Conservation (phyloP, 1,284 basidiomycete genomes). For the Cryptococcus jaspeensis region DNA sequence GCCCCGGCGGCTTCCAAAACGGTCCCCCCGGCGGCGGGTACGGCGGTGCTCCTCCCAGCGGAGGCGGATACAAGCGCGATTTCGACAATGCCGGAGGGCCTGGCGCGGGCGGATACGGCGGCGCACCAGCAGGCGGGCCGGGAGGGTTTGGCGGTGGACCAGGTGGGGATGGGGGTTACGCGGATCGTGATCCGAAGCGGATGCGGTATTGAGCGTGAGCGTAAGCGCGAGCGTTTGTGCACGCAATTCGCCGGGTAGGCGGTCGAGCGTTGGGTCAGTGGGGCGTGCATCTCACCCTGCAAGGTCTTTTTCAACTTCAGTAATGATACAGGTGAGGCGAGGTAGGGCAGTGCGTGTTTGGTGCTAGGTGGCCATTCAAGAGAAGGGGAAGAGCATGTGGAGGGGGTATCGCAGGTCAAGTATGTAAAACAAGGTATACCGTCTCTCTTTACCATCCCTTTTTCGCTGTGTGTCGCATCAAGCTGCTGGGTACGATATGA, state of each 20-base stretch:
- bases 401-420: constrained; percentile 10
- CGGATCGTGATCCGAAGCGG: constrained; percentile 27
- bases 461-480: neutral
- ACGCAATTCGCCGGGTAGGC: too few species aligned
- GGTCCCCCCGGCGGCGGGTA: constrained; percentile 13
- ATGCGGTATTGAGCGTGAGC: constrained; percentile 20
- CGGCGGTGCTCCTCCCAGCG: neutral
- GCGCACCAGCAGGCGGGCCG: constrained; percentile 6
- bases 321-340: neutral
- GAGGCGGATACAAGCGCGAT: constrained; percentile 22
- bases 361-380: neutral
- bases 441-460: neutral
- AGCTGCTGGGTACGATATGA: neutral
- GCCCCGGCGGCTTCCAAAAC: constrained; percentile 11
- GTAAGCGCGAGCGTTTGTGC: too few species aligned
- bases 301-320: neutral
- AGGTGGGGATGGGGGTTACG: constrained; percentile 11
- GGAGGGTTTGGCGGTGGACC: neutral
- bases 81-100: constrained; percentile 13
- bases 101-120: constrained; percentile 5
- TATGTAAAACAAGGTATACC: constrained; percentile 13
- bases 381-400: too few species aligned
- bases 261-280: too few species aligned
- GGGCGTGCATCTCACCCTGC: too few species aligned
- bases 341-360: neutral